phyloP scores from a whole-genome alignment of 306 rosid species.

The Amphicarpaea edgeworthii region DNA sequence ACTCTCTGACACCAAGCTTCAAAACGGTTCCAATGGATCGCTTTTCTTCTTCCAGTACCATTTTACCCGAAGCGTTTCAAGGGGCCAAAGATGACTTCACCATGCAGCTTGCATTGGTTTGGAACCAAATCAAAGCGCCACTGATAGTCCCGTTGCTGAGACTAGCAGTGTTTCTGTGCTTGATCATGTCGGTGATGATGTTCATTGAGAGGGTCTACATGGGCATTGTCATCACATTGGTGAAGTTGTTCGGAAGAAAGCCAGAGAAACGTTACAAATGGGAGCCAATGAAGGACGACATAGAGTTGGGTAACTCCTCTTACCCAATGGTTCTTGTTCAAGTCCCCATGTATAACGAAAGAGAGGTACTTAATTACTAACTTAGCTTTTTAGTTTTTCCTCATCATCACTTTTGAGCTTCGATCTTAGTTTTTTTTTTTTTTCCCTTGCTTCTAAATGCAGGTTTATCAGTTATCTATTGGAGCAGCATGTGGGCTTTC shows the following conservation, averaged over 20 bases:
- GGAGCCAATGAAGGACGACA: constrained; percentile 86
- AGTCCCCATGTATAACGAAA: constrained; percentile 95
- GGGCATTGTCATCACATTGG: constrained; percentile 77
- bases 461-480: constrained; percentile 95
- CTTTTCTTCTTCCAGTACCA: constrained; percentile 47
- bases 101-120: constrained; percentile 60
- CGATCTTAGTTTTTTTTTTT: not conserved
- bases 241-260: constrained; percentile 72
- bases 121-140: constrained; percentile 83
- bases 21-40: constrained; percentile 64
- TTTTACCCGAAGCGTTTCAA: constrained; percentile 65
- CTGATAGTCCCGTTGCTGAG: constrained; percentile 78
- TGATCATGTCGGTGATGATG: constrained; percentile 84
- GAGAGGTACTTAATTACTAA: constrained; percentile 69
- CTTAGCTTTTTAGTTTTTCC: not conserved
- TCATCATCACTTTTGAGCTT: constrained; percentile 3
- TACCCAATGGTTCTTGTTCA: constrained; percentile 91
- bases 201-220: constrained; percentile 84
- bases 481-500: constrained; percentile 95
- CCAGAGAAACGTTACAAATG: constrained; percentile 87
- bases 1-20: constrained; percentile 7
- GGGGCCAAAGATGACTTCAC: constrained; percentile 76
- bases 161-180: constrained; percentile 62
- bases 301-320: constrained; percentile 82
- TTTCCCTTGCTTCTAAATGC: not conserved